phyloP scores from a whole-genome alignment of 345 rosid species.

The Adansonia digitata region DNA sequence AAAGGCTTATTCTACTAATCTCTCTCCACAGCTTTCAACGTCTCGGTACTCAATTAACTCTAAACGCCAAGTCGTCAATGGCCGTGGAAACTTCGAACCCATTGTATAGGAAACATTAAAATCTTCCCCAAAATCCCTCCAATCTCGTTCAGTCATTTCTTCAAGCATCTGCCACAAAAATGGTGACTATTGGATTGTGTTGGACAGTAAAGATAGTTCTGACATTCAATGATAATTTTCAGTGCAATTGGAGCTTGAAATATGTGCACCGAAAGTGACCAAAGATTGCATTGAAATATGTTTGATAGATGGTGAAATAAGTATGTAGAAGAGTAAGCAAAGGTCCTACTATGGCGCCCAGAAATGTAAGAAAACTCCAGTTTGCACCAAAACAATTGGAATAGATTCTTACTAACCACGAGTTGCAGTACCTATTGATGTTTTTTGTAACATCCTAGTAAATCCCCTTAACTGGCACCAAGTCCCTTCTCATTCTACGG shows the following conservation, averaged over 20 bases:
- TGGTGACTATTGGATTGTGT: too few relatives aligned
- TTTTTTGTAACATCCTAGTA: background rate
- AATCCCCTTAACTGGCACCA: background rate
- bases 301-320: background rate
- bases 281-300: too few relatives aligned
- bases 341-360: background rate
- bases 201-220: too few relatives aligned
- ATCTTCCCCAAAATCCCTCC: constrained; percentile 94
- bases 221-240: too few relatives aligned
- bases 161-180: constrained; percentile 84
- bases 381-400: background rate
- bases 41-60: constrained; percentile 64
- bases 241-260: too few relatives aligned
- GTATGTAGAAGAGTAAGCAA: background rate
- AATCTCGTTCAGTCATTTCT: constrained; percentile 92
- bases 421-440: background rate
- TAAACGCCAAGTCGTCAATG: constrained; percentile 92
- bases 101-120: constrained; percentile 80
- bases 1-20: constrained; percentile 84
- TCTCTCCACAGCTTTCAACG: constrained; percentile 80
- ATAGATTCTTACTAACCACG: background rate
- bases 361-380: background rate
- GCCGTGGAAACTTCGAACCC: constrained; percentile 92
- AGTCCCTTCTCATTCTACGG: background rate
- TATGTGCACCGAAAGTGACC: too few relatives aligned